phyloP scores from a whole-genome alignment of 2,329 filamentous ascomycete genomes.

The Verticillium nubilum region DNA sequence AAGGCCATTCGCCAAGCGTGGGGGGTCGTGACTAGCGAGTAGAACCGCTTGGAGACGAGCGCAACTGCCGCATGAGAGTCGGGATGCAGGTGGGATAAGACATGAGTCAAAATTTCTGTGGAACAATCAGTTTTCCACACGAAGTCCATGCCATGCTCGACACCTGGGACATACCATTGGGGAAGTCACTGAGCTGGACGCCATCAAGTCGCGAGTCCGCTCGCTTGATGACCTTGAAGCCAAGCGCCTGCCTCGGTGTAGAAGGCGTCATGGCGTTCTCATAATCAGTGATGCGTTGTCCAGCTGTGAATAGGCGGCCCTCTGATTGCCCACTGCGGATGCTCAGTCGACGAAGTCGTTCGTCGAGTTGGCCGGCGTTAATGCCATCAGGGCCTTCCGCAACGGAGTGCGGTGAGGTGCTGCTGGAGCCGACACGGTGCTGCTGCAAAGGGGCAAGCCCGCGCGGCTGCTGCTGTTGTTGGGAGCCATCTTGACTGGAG shows the following conservation, averaged over 20 bases:
- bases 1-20: conserved; percentile 95
- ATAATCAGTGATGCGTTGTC: conserved; percentile 54
- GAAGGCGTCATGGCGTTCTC: conserved; percentile 51
- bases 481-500: conserved; percentile 53
- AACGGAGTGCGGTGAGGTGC: conserved; percentile 29
- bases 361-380: conserved; percentile 39
- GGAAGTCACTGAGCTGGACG: conserved; percentile 53
- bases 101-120: conserved; percentile 84
- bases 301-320: conserved; percentile 23
- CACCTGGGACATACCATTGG: conserved; percentile 63
- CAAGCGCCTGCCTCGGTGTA: conserved; percentile 40
- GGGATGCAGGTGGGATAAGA: conserved; percentile 83
- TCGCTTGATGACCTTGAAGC: conserved; percentile 52
- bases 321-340: conserved; percentile 19
- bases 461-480: conserved; percentile 36
- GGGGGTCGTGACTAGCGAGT: conserved; percentile 79
- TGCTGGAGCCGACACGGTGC: conserved; percentile 25
- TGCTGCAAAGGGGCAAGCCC: conserved; percentile 26
- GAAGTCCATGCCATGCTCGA: neutral
- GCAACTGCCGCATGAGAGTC: conserved; percentile 77
- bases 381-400: conserved; percentile 23
- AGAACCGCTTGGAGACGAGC: conserved; percentile 82
- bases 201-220: conserved; percentile 30
- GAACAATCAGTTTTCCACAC: neutral
- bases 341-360: conserved; percentile 49